Evolutionary conservation across 1,284 basidiomycete genomes (phyloP).

Genomic region (Ceratobasidium theobromae): DNA sequence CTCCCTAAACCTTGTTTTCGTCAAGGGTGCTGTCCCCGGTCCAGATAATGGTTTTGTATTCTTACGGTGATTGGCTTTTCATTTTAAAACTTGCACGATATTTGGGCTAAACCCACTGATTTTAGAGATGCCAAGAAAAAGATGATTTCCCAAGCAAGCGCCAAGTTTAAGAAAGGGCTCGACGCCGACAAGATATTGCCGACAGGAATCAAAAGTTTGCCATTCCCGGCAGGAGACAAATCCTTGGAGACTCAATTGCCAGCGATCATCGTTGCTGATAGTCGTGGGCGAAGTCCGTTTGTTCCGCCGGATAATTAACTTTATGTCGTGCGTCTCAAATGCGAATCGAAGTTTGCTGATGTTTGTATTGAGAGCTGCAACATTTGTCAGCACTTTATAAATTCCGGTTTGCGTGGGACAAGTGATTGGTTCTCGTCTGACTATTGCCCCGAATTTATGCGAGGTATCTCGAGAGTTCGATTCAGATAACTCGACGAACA

Average conservation of each 20-base stretch:
- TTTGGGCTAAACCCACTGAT: slow-evolving; percentile 65
- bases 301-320: slow-evolving; percentile 64
- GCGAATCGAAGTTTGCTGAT: too few relatives aligned
- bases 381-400: background rate
- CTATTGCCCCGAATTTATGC: too few relatives aligned
- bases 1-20: slow-evolving; percentile 82
- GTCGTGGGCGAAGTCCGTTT: slow-evolving; percentile 70
- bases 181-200: slow-evolving; percentile 83
- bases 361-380: too few relatives aligned
- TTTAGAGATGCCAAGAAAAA: slow-evolving; percentile 86
- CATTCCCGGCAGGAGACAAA: slow-evolving; percentile 88
- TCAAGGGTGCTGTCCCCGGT: slow-evolving; percentile 61
- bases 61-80: slow-evolving; percentile 6
- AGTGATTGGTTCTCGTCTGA: too few relatives aligned
- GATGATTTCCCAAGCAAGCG: slow-evolving; percentile 59
- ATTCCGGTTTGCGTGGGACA: too few relatives aligned
- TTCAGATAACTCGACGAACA: too few relatives aligned
- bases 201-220: slow-evolving; percentile 78
- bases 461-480: too few relatives aligned
- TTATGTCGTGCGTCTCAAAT: too few relatives aligned
- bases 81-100: too few relatives aligned
- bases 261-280: slow-evolving; percentile 64
- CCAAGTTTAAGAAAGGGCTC: slow-evolving; percentile 72
- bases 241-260: slow-evolving; percentile 71
- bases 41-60: slow-evolving; percentile 50